These are phyloP conservation scores for Helotiales sp. DNA, from an alignment of 2,329 filamentous ascomycete species.

Conservation along the genomic window DNA sequence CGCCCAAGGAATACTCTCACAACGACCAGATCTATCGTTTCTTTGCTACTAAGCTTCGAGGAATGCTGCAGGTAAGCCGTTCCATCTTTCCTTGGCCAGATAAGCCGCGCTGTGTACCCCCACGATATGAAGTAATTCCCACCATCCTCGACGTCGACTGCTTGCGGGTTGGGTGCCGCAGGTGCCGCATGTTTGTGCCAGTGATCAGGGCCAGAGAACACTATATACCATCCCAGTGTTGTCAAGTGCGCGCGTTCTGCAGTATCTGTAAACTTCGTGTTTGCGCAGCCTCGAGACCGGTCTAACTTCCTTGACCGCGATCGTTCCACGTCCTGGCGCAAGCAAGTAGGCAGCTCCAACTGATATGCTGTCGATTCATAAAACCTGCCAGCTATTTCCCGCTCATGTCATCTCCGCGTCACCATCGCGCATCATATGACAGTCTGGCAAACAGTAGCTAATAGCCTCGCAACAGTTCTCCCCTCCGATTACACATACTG, in stretches of 20 bases:
- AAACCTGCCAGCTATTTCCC: background rate
- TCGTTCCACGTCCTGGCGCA: constrained; percentile 1
- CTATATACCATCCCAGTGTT: background rate
- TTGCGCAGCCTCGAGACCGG: constrained; percentile 12
- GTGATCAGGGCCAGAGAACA: background rate
- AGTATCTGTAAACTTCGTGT: constrained; percentile 7
- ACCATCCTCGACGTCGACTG: constrained; percentile 5
- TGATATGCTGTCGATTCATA: background rate
- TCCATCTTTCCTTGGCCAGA: constrained; percentile 11
- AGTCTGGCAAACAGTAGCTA: constrained; percentile 18
- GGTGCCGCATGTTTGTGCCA: background rate
- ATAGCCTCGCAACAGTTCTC: constrained; percentile 24
- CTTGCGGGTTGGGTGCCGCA: constrained; percentile 10
- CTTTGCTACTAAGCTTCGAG: constrained; percentile 24
- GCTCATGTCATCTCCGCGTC: background rate
- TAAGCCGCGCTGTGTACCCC: constrained; percentile 23
- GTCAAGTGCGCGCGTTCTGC: constrained; percentile 11
- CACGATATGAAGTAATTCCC: constrained; percentile 22
- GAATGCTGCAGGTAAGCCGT: constrained; percentile 37
- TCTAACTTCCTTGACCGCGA: constrained; percentile 13
- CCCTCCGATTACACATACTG: constrained; percentile 19
- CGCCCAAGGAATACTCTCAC: background rate
- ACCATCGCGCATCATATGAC: background rate
- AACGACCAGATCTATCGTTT: constrained; percentile 6
- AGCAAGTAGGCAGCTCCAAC: background rate